Base-by-base conservation (phyloP, 129 eudicot species). In the Lactuca sativa region DNA sequence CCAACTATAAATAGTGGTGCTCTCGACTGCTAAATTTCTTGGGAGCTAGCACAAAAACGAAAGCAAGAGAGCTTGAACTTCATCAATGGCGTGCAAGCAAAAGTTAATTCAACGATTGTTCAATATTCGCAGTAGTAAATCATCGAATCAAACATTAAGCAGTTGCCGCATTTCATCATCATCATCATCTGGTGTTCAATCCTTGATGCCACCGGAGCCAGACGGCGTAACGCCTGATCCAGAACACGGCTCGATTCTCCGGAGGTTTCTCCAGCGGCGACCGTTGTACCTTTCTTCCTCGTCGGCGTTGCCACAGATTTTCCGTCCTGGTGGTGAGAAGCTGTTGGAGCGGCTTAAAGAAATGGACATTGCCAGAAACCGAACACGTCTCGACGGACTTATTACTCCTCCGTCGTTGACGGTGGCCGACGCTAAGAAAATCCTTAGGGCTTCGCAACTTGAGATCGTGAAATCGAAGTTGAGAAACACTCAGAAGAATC, bases 51-150 rank as follows among this genome's bases (percentile, higher is more conserved):
- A 10, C 3, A 53, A 40, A 6, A 64, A 38, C 8, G 37, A 18
- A 72, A 31, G 14, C 25, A 18, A 57, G 32, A 36, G 43, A 36
- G 9, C 33, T n/a, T 52, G 48, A 57, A 10, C 40, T 40, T 51
- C 73, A 78, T 67, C 87, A 67, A 92, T 88, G 97, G 97, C 95
- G 77, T 88, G 86, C 71, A 88, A 77, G 74, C 88, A 67, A 77
- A 82, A 77, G 5, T 30, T 92, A 43, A 70, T 82, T 0, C 89
- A 88, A 16, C 77, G 87, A 13, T 62, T 92, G 3, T 74, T 82
- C 62, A 72, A 68, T 36, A 62, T 84, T 1, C 17, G 59, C 16
- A 36, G 25, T 3, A 78, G 86, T 3, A 84, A 75, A 77, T 30
- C 48, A 1, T 71, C 85, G 7, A 81, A 68, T 52, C 83, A 89